Base-by-base conservation (phyloP, 1,284 basidiomycete genomes). In the Salmacisia buchloeana region DNA sequence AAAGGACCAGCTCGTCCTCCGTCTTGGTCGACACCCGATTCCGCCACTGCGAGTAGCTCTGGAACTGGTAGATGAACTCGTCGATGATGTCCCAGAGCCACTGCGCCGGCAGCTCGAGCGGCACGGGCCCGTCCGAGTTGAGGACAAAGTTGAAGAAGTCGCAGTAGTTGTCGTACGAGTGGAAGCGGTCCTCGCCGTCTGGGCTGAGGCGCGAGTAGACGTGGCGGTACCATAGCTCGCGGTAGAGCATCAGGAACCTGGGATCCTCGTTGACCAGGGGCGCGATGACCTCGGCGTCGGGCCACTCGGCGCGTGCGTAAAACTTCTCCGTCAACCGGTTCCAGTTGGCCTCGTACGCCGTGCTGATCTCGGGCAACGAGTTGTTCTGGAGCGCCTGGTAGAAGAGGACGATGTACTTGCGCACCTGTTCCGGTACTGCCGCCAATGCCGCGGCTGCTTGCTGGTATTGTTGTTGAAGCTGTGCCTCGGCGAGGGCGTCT, bases 21-120 rank as follows among this genome's bases (percentile, higher is more conserved):
- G 87, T 86, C 83, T 97, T 97, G 68, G 85, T 85, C 68, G 89
- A 88, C 36, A 88, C 86, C 78, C 90, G 90, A 43, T 89, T 89
- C 63, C 93, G 84, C 89, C 79, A 77, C 87, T 72, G 92, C 89
- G 83, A 97, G 97, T 25, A 78, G 64, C 90, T 90, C 81, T 96
- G 92, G 85, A 94, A 98, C 80, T 97, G 94, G 83, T 97, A 98
- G 74, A 97, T 96, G 81, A 98, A 98, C 79, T 97, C 94, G 83
- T 97, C 94, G 75, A 97, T 89, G 82, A 98, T 97, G 81, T 98
- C 94, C 91, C 94, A 97, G 5, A 98, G 83, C 94, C 94, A 98
- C 81, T 97, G 93, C 67, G 94, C 91, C 0, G 94, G 94, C 15
- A 97, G 86, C 72, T 94, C 89, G 61, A 97, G 87, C 18, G 88